Conservation (phyloP, 1,284 basidiomycete genomes). For the Ustilago vetiveriae region DNA sequence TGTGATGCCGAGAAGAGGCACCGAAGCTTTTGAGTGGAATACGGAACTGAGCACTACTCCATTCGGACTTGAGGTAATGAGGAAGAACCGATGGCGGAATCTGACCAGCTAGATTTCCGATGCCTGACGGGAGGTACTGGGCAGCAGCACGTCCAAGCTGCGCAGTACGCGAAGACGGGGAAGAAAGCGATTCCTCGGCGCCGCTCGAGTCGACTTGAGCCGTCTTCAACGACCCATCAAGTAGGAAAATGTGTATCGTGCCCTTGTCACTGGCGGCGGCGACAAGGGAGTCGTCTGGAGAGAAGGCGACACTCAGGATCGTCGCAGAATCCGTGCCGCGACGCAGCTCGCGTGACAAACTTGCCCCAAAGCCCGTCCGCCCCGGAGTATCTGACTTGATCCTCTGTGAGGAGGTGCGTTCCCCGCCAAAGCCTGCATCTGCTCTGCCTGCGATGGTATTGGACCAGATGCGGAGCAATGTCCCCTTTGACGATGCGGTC, state of each 20-base stretch:
- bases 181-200: neutral
- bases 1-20: slow-evolving; percentile 29
- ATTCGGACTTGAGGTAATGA: slow-evolving; percentile 57
- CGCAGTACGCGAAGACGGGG: slow-evolving; percentile 18
- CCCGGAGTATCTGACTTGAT: slow-evolving; percentile 13
- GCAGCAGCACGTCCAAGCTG: slow-evolving; percentile 33
- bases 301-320: slow-evolving; percentile 57
- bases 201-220: neutral
- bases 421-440: neutral
- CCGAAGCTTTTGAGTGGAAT: slow-evolving; percentile 56
- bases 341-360: slow-evolving; percentile 49
- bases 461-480: slow-evolving; percentile 56
- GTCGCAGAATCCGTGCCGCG: slow-evolving; percentile 54
- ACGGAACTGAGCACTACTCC: slow-evolving; percentile 58
- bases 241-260: slow-evolving; percentile 57
- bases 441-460: slow-evolving; percentile 10
- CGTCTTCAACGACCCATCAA: neutral
- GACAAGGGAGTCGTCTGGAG: slow-evolving; percentile 43
- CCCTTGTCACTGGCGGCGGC: slow-evolving; percentile 62
- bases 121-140: slow-evolving; percentile 43
- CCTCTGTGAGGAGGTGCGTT: slow-evolving; percentile 4
- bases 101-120: slow-evolving; percentile 39
- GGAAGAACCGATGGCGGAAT: slow-evolving; percentile 54
- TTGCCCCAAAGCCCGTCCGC: slow-evolving; percentile 35
- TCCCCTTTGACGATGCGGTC: slow-evolving; percentile 57